Percentiles rank a stretch among this genome's conserved stretches.
Evolutionary conservation across 768 basidiomycete genomes (phyloP).

Genomic region (Candolleomyces eurysporus): DNA sequence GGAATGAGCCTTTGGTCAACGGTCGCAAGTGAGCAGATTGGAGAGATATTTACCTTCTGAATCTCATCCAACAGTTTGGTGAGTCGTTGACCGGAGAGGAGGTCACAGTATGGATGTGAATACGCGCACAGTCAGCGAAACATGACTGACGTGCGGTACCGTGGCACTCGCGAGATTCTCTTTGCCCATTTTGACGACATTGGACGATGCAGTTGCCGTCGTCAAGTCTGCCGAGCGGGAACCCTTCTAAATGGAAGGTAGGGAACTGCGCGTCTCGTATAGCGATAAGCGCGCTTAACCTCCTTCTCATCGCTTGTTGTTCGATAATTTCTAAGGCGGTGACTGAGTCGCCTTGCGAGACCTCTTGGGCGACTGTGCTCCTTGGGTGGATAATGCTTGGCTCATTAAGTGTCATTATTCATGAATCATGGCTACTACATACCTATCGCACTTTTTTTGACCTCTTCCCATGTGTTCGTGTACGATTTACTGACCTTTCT

Average conservation of each 20-base stretch:
- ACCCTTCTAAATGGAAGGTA: conserved; percentile 5
- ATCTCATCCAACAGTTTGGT: too few relatives aligned
- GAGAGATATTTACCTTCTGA: too few relatives aligned
- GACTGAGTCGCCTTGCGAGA: not conserved
- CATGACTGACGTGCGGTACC: too few relatives aligned
- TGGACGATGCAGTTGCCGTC: not conserved
- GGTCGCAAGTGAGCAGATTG: too few relatives aligned
- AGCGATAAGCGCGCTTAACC: not conserved
- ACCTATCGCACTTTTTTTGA: too few relatives aligned
- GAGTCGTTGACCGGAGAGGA: too few relatives aligned
- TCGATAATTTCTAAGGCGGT: not conserved
- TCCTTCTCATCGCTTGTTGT: not conserved
- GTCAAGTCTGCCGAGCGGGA: conserved; percentile 7
- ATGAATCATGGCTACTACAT: too few relatives aligned
- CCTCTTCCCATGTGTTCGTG: not conserved
- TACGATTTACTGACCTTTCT: not conserved
- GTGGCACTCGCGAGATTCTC: too few relatives aligned
- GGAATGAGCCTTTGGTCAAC: too few relatives aligned
- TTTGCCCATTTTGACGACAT: not conserved
- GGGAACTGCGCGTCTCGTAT: not conserved
- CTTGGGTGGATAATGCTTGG: not conserved
- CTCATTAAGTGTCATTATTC: conserved; percentile 1
- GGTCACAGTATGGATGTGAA: too few relatives aligned
- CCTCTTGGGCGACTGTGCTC: not conserved
- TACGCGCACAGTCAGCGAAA: too few relatives aligned